A percentile compares a stretch with the other conserved stretches of the same genome.
phyloP scores from a whole-genome alignment of 129 eudicot genomes.

The Logfia minima region DNA sequence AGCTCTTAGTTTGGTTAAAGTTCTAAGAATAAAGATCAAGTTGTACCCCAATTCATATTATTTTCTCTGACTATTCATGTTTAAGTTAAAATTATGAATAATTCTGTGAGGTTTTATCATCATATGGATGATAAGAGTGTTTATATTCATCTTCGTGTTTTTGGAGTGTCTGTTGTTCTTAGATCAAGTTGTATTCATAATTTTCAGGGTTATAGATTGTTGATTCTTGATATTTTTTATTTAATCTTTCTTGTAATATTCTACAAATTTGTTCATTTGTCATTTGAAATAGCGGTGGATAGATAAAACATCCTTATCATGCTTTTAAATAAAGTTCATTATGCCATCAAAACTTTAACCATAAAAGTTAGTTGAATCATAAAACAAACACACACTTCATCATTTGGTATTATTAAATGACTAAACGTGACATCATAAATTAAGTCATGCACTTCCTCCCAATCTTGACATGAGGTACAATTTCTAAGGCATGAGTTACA shows the following conservation, averaged over 20 bases:
- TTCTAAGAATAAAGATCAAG: too few relatives aligned
- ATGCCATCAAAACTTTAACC: not conserved
- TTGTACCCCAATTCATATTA: too few relatives aligned
- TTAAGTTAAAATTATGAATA: too few relatives aligned
- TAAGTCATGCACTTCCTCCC: not conserved
- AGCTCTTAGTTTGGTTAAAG: conserved; percentile 9
- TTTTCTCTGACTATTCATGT: too few relatives aligned
- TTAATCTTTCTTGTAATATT: too few relatives aligned
- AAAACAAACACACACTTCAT: conserved; percentile 5
- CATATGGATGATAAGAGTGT: too few relatives aligned
- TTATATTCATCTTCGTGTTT: too few relatives aligned
- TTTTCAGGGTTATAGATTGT: too few relatives aligned
- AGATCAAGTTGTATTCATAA: too few relatives aligned
- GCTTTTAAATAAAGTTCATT: not conserved
- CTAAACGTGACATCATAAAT: conserved; percentile 5
- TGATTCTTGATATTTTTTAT: too few relatives aligned
- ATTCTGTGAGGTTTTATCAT: too few relatives aligned
- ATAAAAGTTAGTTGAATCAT: conserved; percentile 23
- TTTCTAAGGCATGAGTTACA: not conserved
- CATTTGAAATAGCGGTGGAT: not conserved
- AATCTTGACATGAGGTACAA: conserved; percentile 1
- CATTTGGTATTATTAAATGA: not conserved
- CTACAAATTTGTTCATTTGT: not conserved
- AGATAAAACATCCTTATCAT: conserved; percentile 1
- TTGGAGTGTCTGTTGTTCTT: too few relatives aligned